Evolutionary conservation across 768 basidiomycete species (phyloP).

Genomic region (Trametes punicea): DNA sequence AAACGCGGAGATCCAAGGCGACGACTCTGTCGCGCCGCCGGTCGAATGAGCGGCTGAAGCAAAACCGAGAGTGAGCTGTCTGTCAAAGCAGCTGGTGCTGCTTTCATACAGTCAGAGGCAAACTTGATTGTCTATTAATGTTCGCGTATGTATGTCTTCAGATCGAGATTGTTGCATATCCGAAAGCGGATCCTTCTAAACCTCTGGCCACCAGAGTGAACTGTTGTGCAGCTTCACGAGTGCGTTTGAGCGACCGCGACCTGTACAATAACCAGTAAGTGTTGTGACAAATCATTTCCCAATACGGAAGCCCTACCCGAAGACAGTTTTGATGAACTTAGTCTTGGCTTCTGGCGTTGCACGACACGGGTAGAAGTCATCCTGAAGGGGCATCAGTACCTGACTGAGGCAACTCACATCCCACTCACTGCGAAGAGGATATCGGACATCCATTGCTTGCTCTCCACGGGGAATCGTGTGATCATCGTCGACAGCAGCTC

Average conservation of each 20-base stretch:
- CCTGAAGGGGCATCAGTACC: conserved; percentile 38
- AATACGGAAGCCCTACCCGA: conserved; percentile 55
- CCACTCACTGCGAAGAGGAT: conserved; percentile 59
- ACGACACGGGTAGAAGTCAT: conserved; percentile 69
- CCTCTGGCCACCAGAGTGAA: conserved; percentile 85
- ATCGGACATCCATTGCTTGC: conserved; percentile 68
- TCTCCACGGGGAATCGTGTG: conserved; percentile 50
- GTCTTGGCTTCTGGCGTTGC: conserved; percentile 75
- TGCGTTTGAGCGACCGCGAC: conserved; percentile 68
- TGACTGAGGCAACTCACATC: too few species aligned
- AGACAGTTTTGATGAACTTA: conserved; percentile 68
- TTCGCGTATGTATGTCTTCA: conserved; percentile 4
- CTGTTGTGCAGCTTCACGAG: conserved; percentile 81
- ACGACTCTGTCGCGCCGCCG: conserved; percentile 11
- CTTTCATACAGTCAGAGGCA: neutral
- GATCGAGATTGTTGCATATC: conserved; percentile 53
- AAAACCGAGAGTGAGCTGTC: neutral
- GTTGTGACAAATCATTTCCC: too few species aligned
- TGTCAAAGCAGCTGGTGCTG: neutral
- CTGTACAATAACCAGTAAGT: conserved; percentile 33
- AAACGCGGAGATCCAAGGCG: conserved; percentile 9
- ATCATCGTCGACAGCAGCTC: conserved; percentile 73
- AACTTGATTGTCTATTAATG: neutral
- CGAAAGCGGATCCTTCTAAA: conserved; percentile 81
- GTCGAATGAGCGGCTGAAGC: neutral